Conservation (phyloP, 352 stramenopile species). For the Globisporangium nunn region DNA sequence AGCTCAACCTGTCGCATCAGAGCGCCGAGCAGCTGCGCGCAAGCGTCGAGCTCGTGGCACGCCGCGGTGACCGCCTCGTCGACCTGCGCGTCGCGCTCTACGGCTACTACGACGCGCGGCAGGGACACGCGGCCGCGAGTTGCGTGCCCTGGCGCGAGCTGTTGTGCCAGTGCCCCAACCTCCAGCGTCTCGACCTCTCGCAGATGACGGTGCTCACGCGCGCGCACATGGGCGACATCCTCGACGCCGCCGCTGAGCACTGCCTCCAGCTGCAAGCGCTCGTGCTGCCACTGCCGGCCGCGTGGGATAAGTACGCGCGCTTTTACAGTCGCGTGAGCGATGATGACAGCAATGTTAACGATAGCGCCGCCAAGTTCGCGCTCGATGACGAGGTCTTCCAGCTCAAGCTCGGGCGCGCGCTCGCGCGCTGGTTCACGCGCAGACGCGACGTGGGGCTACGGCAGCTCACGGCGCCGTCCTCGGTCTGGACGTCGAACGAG, state of each 20-base stretch:
- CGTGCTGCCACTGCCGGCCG: conserved; percentile 31
- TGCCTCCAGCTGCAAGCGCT: conserved; percentile 43
- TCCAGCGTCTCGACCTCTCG: conserved; percentile 41
- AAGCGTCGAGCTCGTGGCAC: conserved; percentile 12
- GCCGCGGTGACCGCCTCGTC: conserved; percentile 17
- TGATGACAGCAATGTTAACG: not conserved
- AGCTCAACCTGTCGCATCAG: conserved; percentile 47
- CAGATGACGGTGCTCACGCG: conserved; percentile 43
- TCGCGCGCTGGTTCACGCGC: conserved; percentile 36
- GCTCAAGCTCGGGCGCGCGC: conserved; percentile 18
- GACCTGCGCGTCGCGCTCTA: conserved; percentile 46
- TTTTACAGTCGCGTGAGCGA: conserved; percentile 11
- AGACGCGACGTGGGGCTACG: conserved; percentile 21
- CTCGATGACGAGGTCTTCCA: conserved; percentile 24
- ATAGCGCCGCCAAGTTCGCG: not conserved
- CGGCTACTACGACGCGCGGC: conserved; percentile 26
- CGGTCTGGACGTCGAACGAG: conserved; percentile 28
- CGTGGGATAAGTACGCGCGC: conserved; percentile 30
- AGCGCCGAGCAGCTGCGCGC: conserved; percentile 18
- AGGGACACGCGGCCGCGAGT: conserved; percentile 19
- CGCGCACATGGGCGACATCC: conserved; percentile 21
- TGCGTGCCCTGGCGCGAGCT: conserved; percentile 19
- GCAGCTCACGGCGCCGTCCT: conserved; percentile 37
- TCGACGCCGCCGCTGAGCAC: conserved; percentile 27
- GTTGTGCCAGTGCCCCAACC: conserved; percentile 28